Base-by-base conservation (phyloP, 2,329 filamentous ascomycete species). In the Pseudogymnoascus sp. region DNA sequence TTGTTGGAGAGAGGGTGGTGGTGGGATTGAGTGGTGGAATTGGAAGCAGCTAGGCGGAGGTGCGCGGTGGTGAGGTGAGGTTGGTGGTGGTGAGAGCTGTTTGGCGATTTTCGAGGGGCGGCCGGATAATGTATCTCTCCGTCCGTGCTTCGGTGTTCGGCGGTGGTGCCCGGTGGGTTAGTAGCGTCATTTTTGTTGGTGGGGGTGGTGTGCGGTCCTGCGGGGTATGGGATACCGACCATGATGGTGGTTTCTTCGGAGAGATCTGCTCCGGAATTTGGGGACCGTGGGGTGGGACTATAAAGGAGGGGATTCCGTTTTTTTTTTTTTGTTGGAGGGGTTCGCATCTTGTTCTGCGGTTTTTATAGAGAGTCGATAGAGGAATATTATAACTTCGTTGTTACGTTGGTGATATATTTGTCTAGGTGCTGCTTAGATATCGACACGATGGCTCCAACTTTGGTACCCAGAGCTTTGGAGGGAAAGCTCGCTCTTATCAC, bases 401-500 rank as follows among this genome's bases (percentile, higher is more conserved):
- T 3, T 2, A n/a, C 14, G 23, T 12, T 16, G 12, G 44, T 50
- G 42, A 47, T 44, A 44, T 8, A 47, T 47, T 5, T 1, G 42
- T n/a, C n/a, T 4, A 47, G 11, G 42, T 23, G 40, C 18, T n/a
- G 11, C 5, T 25, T 25, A n/a, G 11, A 47, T 47, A 42, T 47
- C 42, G 10, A 50, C 23, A 50, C 6, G 2, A 50, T 50, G 44
- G 44, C 23, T 28, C 12, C 44, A 1, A 6, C 23, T 4, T 28
- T 50, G 23, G 44, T 50, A 10, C 44, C 23, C 5, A 53, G 44
- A 42, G 66, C 71, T 31, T 78, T 88, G n/a, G 85, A 90, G 72
- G 89, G 89, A 68, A 92, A 92, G 74, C 79, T 92, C 61, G 90
- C 84, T 62, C 86, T 95, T 67, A 80, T 94, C 56, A 94, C 91